These are phyloP conservation scores for Pseudopyricularia cyperi DNA, from an alignment of 2,329 filamentous ascomycete species.

Conservation along the genomic window DNA sequence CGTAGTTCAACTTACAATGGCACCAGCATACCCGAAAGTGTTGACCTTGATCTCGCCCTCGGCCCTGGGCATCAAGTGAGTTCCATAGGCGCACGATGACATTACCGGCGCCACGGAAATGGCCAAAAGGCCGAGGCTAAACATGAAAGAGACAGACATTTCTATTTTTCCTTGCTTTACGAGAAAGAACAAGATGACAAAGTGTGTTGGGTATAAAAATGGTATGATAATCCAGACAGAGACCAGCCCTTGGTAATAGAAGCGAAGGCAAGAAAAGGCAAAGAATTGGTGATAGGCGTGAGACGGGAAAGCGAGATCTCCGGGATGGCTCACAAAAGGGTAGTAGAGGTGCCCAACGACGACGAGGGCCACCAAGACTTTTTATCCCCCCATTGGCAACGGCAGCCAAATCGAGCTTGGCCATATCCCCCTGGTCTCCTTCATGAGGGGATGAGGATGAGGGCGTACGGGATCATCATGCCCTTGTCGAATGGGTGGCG, in stretches of 20 bases:
- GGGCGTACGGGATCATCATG: background rate
- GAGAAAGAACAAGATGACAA: background rate
- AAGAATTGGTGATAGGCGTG: background rate
- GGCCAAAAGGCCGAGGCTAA: slow-evolving; percentile 3
- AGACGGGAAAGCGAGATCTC: background rate
- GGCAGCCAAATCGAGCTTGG: background rate
- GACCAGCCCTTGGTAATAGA: slow-evolving; percentile 1
- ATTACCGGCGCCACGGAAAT: slow-evolving; percentile 14
- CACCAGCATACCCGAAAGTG: slow-evolving; percentile 23
- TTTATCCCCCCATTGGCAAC: slow-evolving; percentile 1
- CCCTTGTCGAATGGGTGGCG: background rate
- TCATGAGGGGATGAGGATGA: background rate
- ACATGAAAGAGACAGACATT: background rate
- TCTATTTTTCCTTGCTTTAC: background rate
- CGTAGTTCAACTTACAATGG: slow-evolving; percentile 18
- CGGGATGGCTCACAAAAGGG: background rate
- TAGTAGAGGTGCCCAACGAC: background rate
- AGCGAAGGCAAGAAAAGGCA: background rate
- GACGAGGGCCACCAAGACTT: slow-evolving; percentile 2
- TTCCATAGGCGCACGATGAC: slow-evolving; percentile 26
- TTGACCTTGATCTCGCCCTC: slow-evolving; percentile 18
- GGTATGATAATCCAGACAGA: background rate
- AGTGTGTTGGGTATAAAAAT: background rate
- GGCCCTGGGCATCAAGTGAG: slow-evolving; percentile 18
- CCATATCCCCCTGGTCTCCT: background rate